phyloP scores from a whole-genome alignment of 2,329 filamentous ascomycete species.

The Aspergillus chevalieri region DNA sequence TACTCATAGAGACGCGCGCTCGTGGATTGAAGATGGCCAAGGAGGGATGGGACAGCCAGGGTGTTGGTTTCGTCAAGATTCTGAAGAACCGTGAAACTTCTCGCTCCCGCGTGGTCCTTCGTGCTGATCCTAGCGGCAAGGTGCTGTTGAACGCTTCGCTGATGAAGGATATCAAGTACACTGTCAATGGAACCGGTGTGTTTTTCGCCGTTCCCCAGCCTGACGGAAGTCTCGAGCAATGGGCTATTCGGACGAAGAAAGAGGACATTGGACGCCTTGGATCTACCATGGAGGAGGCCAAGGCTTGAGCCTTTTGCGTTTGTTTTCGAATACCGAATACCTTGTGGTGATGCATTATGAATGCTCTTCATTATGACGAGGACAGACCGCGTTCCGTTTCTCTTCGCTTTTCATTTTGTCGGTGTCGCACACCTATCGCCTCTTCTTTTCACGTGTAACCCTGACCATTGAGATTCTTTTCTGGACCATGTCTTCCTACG shows the following conservation, averaged over 20 bases:
- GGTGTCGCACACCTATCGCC: not conserved
- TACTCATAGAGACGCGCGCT: slow-evolving; percentile 63
- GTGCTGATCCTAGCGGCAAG: slow-evolving; percentile 68
- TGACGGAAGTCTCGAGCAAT: slow-evolving; percentile 59
- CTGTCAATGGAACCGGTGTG: slow-evolving; percentile 45
- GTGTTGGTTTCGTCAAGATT: slow-evolving; percentile 65
- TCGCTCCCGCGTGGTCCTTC: slow-evolving; percentile 61
- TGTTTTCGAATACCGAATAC: not conserved
- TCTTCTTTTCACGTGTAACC: slow-evolving; percentile 1
- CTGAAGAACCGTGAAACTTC: slow-evolving; percentile 67
- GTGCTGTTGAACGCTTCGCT: slow-evolving; percentile 66
- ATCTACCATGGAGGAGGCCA: slow-evolving; percentile 15
- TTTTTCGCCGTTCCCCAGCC: slow-evolving; percentile 47
- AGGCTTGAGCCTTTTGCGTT: slow-evolving; percentile 8
- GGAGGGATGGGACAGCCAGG: slow-evolving; percentile 60
- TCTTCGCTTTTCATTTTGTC: not conserved
- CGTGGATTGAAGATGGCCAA: slow-evolving; percentile 60
- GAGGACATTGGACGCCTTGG: slow-evolving; percentile 10
- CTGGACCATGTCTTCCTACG: slow-evolving; percentile 3
- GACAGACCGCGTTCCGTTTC: not conserved
- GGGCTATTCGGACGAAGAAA: slow-evolving; percentile 63
- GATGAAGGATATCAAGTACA: slow-evolving; percentile 58
- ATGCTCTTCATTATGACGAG: slow-evolving; percentile 1
- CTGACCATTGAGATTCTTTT: slow-evolving; percentile 1
- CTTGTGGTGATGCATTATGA: slow-evolving; percentile 13